These are phyloP conservation scores for Capsicum pubescens DNA, from an alignment of 257 asterid species.

Conservation along the genomic window DNA sequence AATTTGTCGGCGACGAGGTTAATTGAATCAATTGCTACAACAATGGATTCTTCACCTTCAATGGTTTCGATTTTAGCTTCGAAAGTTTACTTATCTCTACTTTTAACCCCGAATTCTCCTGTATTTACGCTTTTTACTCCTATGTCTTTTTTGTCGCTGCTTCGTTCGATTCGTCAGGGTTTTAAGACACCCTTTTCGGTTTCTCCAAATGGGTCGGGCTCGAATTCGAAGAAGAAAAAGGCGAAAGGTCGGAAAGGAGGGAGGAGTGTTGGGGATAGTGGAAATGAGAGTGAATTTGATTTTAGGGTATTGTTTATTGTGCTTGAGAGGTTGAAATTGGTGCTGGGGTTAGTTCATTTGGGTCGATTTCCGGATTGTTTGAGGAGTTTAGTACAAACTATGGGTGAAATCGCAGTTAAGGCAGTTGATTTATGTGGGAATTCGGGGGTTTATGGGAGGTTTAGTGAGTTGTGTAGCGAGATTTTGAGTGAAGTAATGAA, in stretches of 20 bases:
- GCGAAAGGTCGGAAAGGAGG: slow-evolving; percentile 49
- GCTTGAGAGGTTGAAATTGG: slow-evolving; percentile 71
- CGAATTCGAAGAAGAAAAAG: slow-evolving; percentile 48
- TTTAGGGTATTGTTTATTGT: slow-evolving; percentile 58
- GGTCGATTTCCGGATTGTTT: slow-evolving; percentile 86
- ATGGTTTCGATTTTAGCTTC: slow-evolving; percentile 64
- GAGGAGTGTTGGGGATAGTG: slow-evolving; percentile 43
- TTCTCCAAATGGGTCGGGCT: slow-evolving; percentile 40
- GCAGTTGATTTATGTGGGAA: slow-evolving; percentile 61
- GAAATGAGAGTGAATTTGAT: slow-evolving; percentile 52
- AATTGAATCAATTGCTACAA: slow-evolving; percentile 54
- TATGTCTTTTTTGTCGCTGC: slow-evolving; percentile 77
- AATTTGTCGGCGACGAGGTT: slow-evolving; percentile 51
- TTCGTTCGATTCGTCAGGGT: slow-evolving; percentile 69
- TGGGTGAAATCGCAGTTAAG: slow-evolving; percentile 67
- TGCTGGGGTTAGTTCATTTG: slow-evolving; percentile 75
- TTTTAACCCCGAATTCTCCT: slow-evolving; percentile 82
- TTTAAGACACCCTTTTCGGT: slow-evolving; percentile 50
- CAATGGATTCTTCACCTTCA: slow-evolving; percentile 69
- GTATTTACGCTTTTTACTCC: slow-evolving; percentile 89
- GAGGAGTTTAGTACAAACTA: slow-evolving; percentile 78
- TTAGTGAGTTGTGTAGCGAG: slow-evolving; percentile 61
- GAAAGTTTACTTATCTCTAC: slow-evolving; percentile 69
- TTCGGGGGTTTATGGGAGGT: slow-evolving; percentile 53
- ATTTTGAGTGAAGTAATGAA: slow-evolving; percentile 64